These are phyloP conservation scores for Dianthus caryophyllus DNA, from an alignment of 148 eudicot genomes.

Conservation along the genomic window DNA sequence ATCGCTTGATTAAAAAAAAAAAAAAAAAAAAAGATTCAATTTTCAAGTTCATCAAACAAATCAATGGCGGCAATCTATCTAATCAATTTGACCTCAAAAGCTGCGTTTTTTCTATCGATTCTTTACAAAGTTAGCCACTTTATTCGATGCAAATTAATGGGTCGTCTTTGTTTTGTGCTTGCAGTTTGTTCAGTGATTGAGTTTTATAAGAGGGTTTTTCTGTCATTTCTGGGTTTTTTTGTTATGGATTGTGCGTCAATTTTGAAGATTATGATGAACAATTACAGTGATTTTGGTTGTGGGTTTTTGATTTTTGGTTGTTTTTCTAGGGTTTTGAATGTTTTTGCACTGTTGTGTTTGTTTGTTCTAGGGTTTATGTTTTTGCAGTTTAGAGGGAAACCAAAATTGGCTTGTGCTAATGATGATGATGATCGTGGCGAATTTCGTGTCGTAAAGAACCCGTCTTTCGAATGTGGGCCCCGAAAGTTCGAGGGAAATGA, in stretches of 20 bases:
- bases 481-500: slow-evolving; percentile 19
- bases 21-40: no score
- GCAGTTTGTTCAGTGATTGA: slow-evolving; percentile 35
- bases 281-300: slow-evolving; percentile 45
- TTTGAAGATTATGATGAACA: slow-evolving; percentile 36
- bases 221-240: slow-evolving; percentile 21
- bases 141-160: slow-evolving; percentile 19
- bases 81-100: slow-evolving; percentile 24
- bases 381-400: slow-evolving; percentile 36
- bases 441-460: slow-evolving; percentile 7
- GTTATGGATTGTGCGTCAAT: slow-evolving; percentile 51
- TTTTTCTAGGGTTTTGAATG: slow-evolving; percentile 31
- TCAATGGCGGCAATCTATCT: slow-evolving; percentile 28
- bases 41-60: neutral
- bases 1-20: no score
- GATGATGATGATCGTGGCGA: slow-evolving; percentile 20
- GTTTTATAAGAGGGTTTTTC: slow-evolving; percentile 34
- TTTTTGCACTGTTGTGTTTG: slow-evolving; percentile 34
- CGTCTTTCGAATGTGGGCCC: slow-evolving; percentile 18
- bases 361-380: slow-evolving; percentile 38
- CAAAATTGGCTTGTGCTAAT: slow-evolving; percentile 13
- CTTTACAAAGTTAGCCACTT: slow-evolving; percentile 21
- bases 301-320: slow-evolving; percentile 48
- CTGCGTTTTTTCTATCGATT: slow-evolving; percentile 17
- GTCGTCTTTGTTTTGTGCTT: slow-evolving; percentile 31